phyloP scores from a whole-genome alignment of 257 asterid species.

The Fraxinus excelsior region DNA sequence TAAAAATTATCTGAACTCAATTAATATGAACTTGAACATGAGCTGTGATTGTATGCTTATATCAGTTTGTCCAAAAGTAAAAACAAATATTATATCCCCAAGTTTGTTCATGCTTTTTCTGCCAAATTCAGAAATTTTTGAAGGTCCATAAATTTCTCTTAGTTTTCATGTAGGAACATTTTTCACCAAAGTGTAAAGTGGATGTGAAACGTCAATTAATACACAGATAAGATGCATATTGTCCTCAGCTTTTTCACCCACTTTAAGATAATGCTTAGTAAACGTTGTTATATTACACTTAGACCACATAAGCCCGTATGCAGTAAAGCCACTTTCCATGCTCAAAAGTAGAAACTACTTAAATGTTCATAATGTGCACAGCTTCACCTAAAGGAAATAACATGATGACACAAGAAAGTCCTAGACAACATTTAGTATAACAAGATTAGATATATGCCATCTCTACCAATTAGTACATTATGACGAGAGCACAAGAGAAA shows the following conservation, averaged over 20 bases:
- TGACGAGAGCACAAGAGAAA: neutral
- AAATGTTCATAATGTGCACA: neutral
- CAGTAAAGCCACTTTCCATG: neutral
- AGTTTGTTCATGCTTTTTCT: neutral
- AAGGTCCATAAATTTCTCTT: neutral
- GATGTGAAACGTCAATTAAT: neutral
- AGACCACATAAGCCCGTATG: neutral
- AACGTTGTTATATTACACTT: too few relatives aligned
- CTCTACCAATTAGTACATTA: neutral
- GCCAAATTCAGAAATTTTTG: neutral
- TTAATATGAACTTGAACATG: neutral
- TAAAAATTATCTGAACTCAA: neutral
- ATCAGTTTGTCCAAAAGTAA: neutral
- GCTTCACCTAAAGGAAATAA: neutral
- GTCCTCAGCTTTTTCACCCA: too few relatives aligned
- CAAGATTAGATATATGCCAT: neutral
- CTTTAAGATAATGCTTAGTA: too few relatives aligned
- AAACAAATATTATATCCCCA: neutral
- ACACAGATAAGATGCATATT: neutral
- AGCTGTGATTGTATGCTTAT: neutral
- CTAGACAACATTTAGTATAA: neutral
- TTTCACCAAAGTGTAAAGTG: neutral
- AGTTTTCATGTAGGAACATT: neutral
- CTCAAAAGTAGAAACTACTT: neutral
- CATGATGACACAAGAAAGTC: neutral